Conservation (phyloP, 2,329 filamentous ascomycete genomes). For the Trichophyton simii region DNA sequence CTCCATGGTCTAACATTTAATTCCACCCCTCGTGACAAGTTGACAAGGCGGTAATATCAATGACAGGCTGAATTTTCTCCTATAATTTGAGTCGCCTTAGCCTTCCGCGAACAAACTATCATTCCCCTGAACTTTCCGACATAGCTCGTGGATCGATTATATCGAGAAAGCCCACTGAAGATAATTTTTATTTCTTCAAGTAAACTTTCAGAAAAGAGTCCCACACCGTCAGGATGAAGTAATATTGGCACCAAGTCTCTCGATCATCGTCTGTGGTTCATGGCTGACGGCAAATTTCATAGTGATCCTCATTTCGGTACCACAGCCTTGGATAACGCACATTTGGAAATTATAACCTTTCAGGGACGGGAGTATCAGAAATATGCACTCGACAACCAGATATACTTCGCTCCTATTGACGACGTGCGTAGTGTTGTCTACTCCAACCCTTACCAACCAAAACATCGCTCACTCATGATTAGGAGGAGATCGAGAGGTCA, state of each 20-base stretch:
- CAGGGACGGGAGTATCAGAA: conserved; percentile 55
- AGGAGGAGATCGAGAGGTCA: conserved; percentile 58
- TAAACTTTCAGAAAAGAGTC: neutral
- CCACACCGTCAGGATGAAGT: neutral
- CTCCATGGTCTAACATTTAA: neutral
- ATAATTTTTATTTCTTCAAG: neutral
- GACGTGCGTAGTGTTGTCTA: conserved; percentile 41
- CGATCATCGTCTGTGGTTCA: neutral
- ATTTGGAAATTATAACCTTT: conserved; percentile 47
- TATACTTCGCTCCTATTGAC: conserved; percentile 58
- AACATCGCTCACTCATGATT: conserved; percentile 2
- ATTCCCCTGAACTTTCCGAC: neutral
- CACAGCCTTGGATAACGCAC: conserved; percentile 43
- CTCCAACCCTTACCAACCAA: neutral
- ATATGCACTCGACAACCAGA: conserved; percentile 51
- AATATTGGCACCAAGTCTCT: neutral
- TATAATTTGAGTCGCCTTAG: neutral
- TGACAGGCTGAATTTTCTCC: neutral
- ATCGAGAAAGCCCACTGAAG: neutral
- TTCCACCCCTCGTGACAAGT: neutral
- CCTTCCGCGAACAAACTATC: neutral
- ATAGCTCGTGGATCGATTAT: neutral
- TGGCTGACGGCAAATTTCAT: conserved; percentile 18
- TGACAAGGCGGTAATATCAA: neutral
- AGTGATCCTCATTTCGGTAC: conserved; percentile 37